phyloP scores from a whole-genome alignment of 352 stramenopile genomes.

The Globisporangium polare region DNA sequence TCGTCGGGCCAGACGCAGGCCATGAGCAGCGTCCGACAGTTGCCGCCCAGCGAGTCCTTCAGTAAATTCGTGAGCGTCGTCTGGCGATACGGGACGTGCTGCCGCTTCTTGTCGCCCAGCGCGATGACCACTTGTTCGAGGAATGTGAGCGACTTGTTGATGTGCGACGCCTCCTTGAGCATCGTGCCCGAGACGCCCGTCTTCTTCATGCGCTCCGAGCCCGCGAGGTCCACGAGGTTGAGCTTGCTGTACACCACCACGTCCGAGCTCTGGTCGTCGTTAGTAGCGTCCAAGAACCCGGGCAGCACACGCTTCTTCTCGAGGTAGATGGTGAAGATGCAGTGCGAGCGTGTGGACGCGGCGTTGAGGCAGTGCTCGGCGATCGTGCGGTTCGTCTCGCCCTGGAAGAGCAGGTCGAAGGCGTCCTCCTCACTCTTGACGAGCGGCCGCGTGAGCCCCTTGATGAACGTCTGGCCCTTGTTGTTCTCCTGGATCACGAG shows the following conservation, averaged over 20 bases:
- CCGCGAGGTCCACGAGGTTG: slow-evolving; percentile 92
- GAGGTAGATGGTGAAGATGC: slow-evolving; percentile 78
- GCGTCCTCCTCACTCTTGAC: slow-evolving; percentile 69
- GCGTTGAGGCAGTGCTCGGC: slow-evolving; percentile 80
- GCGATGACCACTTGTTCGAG: slow-evolving; percentile 89
- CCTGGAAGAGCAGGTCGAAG: slow-evolving; percentile 74
- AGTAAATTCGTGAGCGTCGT: slow-evolving; percentile 92
- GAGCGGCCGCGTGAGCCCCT: slow-evolving; percentile 44
- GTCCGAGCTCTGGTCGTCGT: slow-evolving; percentile 8
- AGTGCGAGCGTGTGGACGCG: slow-evolving; percentile 72
- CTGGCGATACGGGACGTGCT: slow-evolving; percentile 91
- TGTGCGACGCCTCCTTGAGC: slow-evolving; percentile 50
- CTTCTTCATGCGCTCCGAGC: slow-evolving; percentile 91
- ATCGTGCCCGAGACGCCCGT: slow-evolving; percentile 52
- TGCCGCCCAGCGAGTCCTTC: slow-evolving; percentile 82
- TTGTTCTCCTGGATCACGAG: slow-evolving; percentile 59
- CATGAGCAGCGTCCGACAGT: slow-evolving; percentile 81
- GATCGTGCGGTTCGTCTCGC: slow-evolving; percentile 73
- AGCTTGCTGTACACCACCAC: slow-evolving; percentile 81
- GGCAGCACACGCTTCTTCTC: slow-evolving; percentile 28
- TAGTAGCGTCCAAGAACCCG: slow-evolving; percentile 11
- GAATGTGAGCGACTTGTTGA: slow-evolving; percentile 72
- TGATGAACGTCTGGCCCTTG: slow-evolving; percentile 65
- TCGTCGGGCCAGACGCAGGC: slow-evolving; percentile 77
- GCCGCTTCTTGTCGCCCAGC: slow-evolving; percentile 83